A percentile compares a stretch with the other conserved stretches of the same genome.
Conservation (phyloP, 2,329 filamentous ascomycete species). For the Sporothrix mexicana region DNA sequence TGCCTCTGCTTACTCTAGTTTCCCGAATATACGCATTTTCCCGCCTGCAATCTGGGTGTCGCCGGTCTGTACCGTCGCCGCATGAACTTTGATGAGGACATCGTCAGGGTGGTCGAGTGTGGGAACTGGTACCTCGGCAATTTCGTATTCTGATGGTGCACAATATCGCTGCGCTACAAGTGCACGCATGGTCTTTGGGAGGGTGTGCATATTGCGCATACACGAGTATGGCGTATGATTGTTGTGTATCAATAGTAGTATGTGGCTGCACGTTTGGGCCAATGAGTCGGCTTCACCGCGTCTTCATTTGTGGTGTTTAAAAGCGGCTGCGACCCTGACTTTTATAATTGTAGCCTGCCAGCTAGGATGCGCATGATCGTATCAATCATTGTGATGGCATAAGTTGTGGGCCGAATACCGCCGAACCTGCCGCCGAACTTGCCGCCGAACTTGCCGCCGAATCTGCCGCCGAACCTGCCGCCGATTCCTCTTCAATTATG, state of each 20-base stretch:
- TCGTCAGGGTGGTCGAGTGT: slow-evolving; percentile 52
- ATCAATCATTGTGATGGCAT: too few species aligned
- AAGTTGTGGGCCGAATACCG: not conserved
- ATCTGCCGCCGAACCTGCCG: not conserved
- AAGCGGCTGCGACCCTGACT: not conserved
- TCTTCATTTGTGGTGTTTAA: not conserved
- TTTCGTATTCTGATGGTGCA: slow-evolving; percentile 41
- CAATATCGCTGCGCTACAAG: slow-evolving; percentile 51
- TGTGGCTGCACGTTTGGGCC: not conserved
- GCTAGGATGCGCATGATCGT: not conserved
- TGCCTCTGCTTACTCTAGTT: slow-evolving; percentile 10
- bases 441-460: slow-evolving; percentile 5
- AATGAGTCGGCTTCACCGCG: not conserved
- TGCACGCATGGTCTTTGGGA: slow-evolving; percentile 49
- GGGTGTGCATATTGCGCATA: not conserved
- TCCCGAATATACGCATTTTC: slow-evolving; percentile 33
- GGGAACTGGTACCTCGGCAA: slow-evolving; percentile 53
- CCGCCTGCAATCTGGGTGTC: slow-evolving; percentile 46
- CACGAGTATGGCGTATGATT: not conserved
- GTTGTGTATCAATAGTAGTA: not conserved
- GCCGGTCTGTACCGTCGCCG: slow-evolving; percentile 45
- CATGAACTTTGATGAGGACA: slow-evolving; percentile 51
- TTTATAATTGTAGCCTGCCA: not conserved
- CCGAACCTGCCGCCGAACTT: not conserved
- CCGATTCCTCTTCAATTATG: not conserved